Percentiles rank a stretch among this genome's conserved stretches.
Evolutionary conservation across 805 yeast genomes (phyloP).

Genomic region (Kodamaea hsintzibuensis): DNA sequence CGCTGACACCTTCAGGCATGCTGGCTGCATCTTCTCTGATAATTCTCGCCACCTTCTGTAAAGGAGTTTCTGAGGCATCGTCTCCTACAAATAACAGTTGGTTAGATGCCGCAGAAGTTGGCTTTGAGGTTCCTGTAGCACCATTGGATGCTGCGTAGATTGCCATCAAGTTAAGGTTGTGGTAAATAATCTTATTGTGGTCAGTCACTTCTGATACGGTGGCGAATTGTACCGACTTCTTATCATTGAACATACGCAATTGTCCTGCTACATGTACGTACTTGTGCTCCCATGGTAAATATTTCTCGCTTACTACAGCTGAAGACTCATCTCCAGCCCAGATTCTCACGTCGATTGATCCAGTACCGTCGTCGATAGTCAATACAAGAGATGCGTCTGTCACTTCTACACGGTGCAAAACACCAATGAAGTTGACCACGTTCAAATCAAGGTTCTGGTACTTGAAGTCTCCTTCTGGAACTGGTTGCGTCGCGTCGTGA

Average conservation of each 20-base stretch:
- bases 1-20: slow-evolving; percentile 79
- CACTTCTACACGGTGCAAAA: slow-evolving; percentile 22
- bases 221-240: slow-evolving; percentile 65
- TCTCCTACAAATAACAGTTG: slow-evolving; percentile 27
- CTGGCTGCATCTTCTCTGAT: slow-evolving; percentile 51
- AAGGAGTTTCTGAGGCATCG: slow-evolving; percentile 22
- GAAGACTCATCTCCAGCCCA: slow-evolving; percentile 49
- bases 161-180: slow-evolving; percentile 62
- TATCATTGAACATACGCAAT: slow-evolving; percentile 58
- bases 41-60: slow-evolving; percentile 50
- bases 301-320: slow-evolving; percentile 33
- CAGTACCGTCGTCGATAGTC: slow-evolving; percentile 77
- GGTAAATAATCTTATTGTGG: slow-evolving; percentile 69
- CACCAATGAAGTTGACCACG: slow-evolving; percentile 66
- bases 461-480: slow-evolving; percentile 68
- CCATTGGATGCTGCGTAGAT: slow-evolving; percentile 20
- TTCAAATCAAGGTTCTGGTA: slow-evolving; percentile 61
- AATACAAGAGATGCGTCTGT: slow-evolving; percentile 33
- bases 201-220: slow-evolving; percentile 57
- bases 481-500: slow-evolving; percentile 57
- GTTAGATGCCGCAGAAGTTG: slow-evolving; percentile 18
- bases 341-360: slow-evolving; percentile 56
- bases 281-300: slow-evolving; percentile 46
- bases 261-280: slow-evolving; percentile 58
- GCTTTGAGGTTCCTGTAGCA: neutral